A percentile compares a stretch with the other conserved stretches of the same genome.
Conservation (phyloP, 352 stramenopile species). For the Globisporangium heterothallicum region DNA sequence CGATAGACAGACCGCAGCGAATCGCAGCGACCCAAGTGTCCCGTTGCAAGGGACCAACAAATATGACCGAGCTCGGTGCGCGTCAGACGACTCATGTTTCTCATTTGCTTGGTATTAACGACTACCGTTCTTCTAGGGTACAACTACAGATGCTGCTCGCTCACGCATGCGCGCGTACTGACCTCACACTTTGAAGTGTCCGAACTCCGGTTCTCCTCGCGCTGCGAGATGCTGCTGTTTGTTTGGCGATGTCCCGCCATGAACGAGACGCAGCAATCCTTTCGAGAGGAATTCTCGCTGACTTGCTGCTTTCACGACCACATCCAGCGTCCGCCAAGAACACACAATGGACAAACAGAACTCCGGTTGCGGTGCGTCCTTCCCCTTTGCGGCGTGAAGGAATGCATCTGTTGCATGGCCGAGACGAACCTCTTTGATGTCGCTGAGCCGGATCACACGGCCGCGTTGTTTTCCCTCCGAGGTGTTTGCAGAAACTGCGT, state of each 20-base stretch:
- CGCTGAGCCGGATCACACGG: constrained; percentile 33
- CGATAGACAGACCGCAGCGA: too few species aligned
- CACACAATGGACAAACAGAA: constrained; percentile 60
- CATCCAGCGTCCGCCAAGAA: constrained; percentile 54
- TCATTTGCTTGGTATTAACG: neutral
- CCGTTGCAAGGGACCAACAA: neutral
- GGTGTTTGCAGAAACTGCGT: too few species aligned
- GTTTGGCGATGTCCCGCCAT: neutral
- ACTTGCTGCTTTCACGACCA: constrained; percentile 36
- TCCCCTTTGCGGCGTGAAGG: constrained; percentile 19
- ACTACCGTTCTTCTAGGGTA: neutral
- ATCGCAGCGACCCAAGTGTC: too few species aligned
- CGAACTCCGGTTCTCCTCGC: neutral
- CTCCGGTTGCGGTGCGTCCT: constrained; percentile 19
- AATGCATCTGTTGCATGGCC: constrained; percentile 55
- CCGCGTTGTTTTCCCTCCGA: constrained; percentile 10
- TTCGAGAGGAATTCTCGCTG: constrained; percentile 57
- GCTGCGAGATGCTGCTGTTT: neutral
- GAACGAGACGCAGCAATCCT: constrained; percentile 34
- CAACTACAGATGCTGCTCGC: too few species aligned
- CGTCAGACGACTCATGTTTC: too few species aligned
- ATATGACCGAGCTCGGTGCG: neutral
- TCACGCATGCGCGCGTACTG: neutral
- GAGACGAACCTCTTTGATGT: constrained; percentile 49
- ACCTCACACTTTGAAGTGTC: neutral